Conservation (phyloP, 768 basidiomycete genomes). For the Gymnopilus junonius region DNA sequence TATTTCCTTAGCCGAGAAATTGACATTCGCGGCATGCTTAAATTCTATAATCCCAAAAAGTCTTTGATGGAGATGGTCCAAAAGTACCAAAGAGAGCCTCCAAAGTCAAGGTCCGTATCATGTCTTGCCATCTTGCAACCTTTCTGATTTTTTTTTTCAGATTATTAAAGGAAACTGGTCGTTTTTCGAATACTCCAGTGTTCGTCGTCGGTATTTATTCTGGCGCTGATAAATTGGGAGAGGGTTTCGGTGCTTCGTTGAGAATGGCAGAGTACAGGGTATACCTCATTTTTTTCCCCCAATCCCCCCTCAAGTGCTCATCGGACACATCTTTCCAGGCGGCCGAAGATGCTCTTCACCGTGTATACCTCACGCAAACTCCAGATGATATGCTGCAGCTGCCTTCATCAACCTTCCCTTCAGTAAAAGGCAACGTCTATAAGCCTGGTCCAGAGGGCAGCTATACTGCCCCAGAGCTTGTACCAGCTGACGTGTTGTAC, state of each 20-base stretch:
- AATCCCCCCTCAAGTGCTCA: constrained; percentile 5
- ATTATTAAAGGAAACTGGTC: constrained; percentile 91
- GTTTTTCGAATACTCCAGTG: constrained; percentile 86
- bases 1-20: constrained; percentile 88
- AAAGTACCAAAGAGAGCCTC: constrained; percentile 68
- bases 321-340: constrained; percentile 57
- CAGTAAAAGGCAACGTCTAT: constrained; percentile 57
- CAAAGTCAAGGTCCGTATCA: constrained; percentile 58
- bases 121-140: constrained; percentile 9
- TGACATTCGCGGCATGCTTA: constrained; percentile 57
- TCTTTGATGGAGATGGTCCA: constrained; percentile 77
- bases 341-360: constrained; percentile 82
- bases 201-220: constrained; percentile 97
- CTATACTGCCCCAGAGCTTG: constrained; percentile 60
- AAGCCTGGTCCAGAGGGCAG: constrained; percentile 42
- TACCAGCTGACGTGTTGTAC: constrained; percentile 68
- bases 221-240: constrained; percentile 83
- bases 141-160: constrained; percentile 61
- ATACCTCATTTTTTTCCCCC: constrained; percentile 29
- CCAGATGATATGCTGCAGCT: constrained; percentile 71
- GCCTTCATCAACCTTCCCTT: constrained; percentile 76
- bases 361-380: constrained; percentile 81
- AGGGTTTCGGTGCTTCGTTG: constrained; percentile 91
- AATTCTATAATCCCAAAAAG: constrained; percentile 48
- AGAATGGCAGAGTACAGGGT: constrained; percentile 96